Evolutionary conservation across 805 yeast species (phyloP), one percentile per base, ranked within the genome.

Genomic region (Candida jianshihensis): DNA sequence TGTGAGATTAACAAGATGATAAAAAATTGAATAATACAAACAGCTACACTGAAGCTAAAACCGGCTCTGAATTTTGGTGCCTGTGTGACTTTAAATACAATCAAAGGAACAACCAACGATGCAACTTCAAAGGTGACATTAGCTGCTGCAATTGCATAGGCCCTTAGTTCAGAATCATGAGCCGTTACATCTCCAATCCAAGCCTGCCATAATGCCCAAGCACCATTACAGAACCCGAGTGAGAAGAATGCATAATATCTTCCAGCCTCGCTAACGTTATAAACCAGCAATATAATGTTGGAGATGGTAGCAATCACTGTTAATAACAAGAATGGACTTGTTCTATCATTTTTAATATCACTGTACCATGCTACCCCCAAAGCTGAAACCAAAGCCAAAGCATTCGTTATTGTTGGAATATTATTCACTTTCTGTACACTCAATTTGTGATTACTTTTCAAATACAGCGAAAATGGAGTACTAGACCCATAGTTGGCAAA

Each of bases 241-340:
- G 47, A 19, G 36, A 48, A 38, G 41, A 45, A 49, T 27, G 53
- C 43, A 49, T 43, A 35, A 43, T 43, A 26, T 28, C 34, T 30
- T 3, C 36, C 48, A 2, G 44, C 46, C 15, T 48, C 42, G 24
- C 42, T 20, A 12, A 37, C 46, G 6, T 48, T 40, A 54, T 53
- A 51, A 18, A 40, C 41, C 33, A 43, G 43, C 26, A 51, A 34
- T 18, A 51, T 48, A 12, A 40, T 38, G 11, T 38, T 27, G 3
- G 46, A 47, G 19, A 44, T 31, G 6, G 44, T 30, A 11, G 45
- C 40, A 9, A 47, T 31, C 14, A 36, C n/a, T 19, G 43, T 24
- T 8, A 37, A 24, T 37, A 30, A 24, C 2, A 27, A 5, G 8
- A 19, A 22, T 6, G 35, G 31, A 8, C 11, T 13, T 9, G 22